Evolutionary conservation across 371 early-diverging fungal species (phyloP).

Genomic region (Nematocida parisii): DNA sequence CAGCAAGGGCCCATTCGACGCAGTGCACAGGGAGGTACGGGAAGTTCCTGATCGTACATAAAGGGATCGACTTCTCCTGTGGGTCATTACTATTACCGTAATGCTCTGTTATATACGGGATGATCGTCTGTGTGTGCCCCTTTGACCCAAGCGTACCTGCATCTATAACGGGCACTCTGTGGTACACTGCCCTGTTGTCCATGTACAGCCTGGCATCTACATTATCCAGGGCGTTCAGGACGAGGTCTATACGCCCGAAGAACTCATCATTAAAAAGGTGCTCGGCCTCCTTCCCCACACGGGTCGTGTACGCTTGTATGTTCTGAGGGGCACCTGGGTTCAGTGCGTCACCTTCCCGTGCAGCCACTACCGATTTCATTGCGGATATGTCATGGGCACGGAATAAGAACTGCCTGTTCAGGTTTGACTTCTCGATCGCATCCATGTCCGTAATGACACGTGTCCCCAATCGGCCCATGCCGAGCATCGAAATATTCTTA

Average conservation of each 20-base stretch:
- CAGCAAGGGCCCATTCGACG: slow-evolving; percentile 94
- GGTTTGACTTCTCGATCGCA: slow-evolving; percentile 89
- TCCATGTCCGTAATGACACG: slow-evolving; percentile 97
- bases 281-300: slow-evolving; percentile 92
- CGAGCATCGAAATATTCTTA: slow-evolving; percentile 98
- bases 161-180: slow-evolving; percentile 87
- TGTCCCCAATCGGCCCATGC: slow-evolving; percentile 82
- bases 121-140: slow-evolving; percentile 86
- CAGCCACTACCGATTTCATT: slow-evolving; percentile 88
- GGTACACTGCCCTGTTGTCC: slow-evolving; percentile 91
- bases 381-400: slow-evolving; percentile 82
- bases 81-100: slow-evolving; percentile 97
- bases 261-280: slow-evolving; percentile 86
- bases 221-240: slow-evolving; percentile 98
- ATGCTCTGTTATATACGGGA: slow-evolving; percentile 82
- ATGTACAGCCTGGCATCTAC: slow-evolving; percentile 95
- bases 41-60: slow-evolving; percentile 98
- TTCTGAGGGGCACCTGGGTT: slow-evolving; percentile 79
- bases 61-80: slow-evolving; percentile 94
- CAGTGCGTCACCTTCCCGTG: slow-evolving; percentile 81
- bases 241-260: slow-evolving; percentile 80
- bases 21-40: slow-evolving; percentile 98
- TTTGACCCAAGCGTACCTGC: slow-evolving; percentile 98
- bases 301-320: slow-evolving; percentile 78
- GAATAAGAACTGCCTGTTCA: slow-evolving; percentile 96